Evolutionary conservation across 495 filamentous ascomycete species (phyloP).

Genomic region (Trichoderma parareesei): DNA sequence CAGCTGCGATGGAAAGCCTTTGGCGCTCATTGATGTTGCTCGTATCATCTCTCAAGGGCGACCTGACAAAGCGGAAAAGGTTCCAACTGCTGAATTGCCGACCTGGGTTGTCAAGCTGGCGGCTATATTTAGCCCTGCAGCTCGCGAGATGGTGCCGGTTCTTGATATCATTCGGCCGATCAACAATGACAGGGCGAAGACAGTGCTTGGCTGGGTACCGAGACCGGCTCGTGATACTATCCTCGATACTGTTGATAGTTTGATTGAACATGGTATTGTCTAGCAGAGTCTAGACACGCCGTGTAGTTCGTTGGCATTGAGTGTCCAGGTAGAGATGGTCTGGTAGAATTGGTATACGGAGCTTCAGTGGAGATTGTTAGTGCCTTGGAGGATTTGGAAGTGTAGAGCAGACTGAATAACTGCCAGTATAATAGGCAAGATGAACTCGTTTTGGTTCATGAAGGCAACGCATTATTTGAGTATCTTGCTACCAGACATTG

Average conservation of each 20-base stretch:
- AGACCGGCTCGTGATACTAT: neutral
- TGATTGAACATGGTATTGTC: neutral
- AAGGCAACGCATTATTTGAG: neutral
- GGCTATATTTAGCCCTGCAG: neutral
- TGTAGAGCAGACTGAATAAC: too few species aligned
- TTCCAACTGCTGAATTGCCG: neutral
- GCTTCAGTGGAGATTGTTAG: too few species aligned
- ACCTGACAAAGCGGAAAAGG: neutral
- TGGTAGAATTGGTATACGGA: too few species aligned
- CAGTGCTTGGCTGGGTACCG: neutral
- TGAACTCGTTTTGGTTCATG: too few species aligned
- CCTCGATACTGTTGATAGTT: neutral
- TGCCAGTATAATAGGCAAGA: too few species aligned
- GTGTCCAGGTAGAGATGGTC: too few species aligned
- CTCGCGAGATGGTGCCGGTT: neutral
- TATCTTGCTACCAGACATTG: neutral
- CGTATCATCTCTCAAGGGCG: neutral
- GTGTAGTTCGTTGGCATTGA: too few species aligned
- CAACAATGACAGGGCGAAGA: neutral
- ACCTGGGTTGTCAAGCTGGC: neutral
- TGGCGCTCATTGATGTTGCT: neutral
- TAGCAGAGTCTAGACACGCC: neutral
- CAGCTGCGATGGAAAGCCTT: neutral
- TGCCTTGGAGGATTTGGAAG: too few species aligned
- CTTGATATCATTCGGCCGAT: neutral